These are phyloP conservation scores for Coemansia asiatica DNA, from an alignment of 192 early-diverging fungal species.

Conservation along the genomic window DNA sequence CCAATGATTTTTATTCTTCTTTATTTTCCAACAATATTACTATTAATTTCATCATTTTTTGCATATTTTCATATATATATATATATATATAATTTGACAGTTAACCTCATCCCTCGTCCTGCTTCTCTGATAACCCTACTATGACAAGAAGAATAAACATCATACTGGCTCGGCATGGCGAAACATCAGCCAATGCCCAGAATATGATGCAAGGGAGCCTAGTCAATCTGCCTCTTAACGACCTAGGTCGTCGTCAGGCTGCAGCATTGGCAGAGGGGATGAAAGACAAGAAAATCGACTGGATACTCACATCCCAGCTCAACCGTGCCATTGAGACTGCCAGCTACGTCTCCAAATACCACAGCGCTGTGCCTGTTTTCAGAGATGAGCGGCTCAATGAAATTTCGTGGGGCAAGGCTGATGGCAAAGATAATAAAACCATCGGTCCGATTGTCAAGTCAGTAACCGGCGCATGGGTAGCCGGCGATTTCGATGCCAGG, in stretches of 20 bases:
- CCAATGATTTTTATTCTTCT: neutral
- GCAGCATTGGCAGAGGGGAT: slow-evolving; percentile 26
- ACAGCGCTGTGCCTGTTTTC: slow-evolving; percentile 20
- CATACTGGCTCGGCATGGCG: slow-evolving; percentile 43
- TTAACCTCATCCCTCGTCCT: too few species aligned
- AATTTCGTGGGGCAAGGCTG: slow-evolving; percentile 47
- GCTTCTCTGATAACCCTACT: too few species aligned
- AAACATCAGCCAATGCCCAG: slow-evolving; percentile 43
- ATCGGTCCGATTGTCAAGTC: slow-evolving; percentile 10
- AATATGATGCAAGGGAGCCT: slow-evolving; percentile 35
- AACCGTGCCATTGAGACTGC: slow-evolving; percentile 44
- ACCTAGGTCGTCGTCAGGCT: slow-evolving; percentile 31
- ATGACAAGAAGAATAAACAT: slow-evolving; percentile 23
- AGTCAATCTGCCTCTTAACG: slow-evolving; percentile 36
- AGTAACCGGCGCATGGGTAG: slow-evolving; percentile 21
- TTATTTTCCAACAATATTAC: too few species aligned
- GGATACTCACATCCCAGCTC: slow-evolving; percentile 37
- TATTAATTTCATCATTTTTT: too few species aligned
- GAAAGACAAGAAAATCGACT: slow-evolving; percentile 30
- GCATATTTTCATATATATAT: neutral
- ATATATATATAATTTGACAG: too few species aligned
- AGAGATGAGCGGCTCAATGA: slow-evolving; percentile 46
- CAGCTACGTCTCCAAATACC: slow-evolving; percentile 19
- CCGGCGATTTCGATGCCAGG: slow-evolving; percentile 41
- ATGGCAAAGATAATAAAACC: slow-evolving; percentile 25